Evolutionary conservation across 2,329 filamentous ascomycete species (phyloP).

Genomic region (Cordyceps javanica): DNA sequence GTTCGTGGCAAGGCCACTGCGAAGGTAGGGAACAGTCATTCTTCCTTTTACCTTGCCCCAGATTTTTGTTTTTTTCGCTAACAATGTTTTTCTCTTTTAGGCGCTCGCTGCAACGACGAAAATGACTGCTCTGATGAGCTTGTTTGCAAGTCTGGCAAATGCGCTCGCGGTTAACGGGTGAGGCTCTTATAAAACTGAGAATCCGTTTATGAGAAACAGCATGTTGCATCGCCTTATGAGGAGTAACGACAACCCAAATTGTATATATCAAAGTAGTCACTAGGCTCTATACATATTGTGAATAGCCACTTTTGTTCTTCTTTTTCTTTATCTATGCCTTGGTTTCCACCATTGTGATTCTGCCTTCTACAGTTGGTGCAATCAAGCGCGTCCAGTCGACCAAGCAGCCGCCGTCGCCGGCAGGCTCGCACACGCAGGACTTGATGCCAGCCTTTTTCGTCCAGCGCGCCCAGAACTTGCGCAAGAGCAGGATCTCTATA

Average conservation of each 20-base stretch:
- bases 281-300: neutral
- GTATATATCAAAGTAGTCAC: neutral
- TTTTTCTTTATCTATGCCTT: conserved; percentile 6
- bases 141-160: conserved; percentile 19
- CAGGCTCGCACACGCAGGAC: conserved; percentile 43
- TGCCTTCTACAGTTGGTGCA: conserved; percentile 68
- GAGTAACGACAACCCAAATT: neutral
- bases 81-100: conserved; percentile 11
- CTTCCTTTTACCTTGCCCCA: too few relatives aligned
- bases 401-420: conserved; percentile 50
- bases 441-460: conserved; percentile 60
- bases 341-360: conserved; percentile 50
- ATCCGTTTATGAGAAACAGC: neutral
- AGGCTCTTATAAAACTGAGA: conserved; percentile 5
- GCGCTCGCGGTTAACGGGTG: conserved; percentile 7
- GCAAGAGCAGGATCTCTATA: conserved; percentile 56
- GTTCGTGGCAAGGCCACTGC: conserved; percentile 18
- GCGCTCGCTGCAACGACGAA: conserved; percentile 18
- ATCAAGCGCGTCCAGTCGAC: conserved; percentile 78
- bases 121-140: conserved; percentile 21
- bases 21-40: conserved; percentile 3
- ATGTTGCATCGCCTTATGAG: too few relatives aligned
- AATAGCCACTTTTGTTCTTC: neutral
- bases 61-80: neutral
- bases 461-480: conserved; percentile 68